Evolutionary conservation across 345 rosid species (phyloP).

Genomic region (Citrus mangshanensis): DNA sequence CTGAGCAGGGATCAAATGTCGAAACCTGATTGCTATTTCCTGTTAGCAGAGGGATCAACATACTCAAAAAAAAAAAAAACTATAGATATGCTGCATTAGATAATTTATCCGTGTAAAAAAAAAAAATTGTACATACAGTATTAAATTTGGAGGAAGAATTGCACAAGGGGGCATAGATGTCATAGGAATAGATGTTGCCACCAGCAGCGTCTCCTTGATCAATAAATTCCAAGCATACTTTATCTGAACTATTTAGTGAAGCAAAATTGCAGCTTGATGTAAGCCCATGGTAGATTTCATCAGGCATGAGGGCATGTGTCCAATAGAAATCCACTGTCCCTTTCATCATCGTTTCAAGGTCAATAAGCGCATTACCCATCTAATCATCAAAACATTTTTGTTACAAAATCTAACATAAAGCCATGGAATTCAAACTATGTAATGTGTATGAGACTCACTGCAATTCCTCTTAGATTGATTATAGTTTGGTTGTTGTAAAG

Average conservation of each 20-base stretch:
- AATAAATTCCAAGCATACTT: background rate
- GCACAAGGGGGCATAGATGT: constrained; percentile 23
- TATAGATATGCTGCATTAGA: background rate
- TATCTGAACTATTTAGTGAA: background rate
- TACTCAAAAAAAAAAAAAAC: background rate
- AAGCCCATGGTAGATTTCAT: constrained; percentile 14
- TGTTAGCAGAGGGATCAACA: background rate
- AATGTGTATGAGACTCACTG: background rate
- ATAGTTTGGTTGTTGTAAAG: background rate
- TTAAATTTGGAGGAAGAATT: background rate
- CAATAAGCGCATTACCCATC: constrained; percentile 17
- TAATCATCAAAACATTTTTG: background rate
- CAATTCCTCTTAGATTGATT: constrained; percentile 10
- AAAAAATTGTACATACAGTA: background rate
- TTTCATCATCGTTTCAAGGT: constrained; percentile 8
- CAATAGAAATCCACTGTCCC: constrained; percentile 12
- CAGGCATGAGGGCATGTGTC: constrained; percentile 21
- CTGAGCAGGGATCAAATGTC: constrained; percentile 18
- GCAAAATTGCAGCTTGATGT: constrained; percentile 5
- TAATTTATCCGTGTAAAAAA: background rate
- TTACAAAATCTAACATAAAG: background rate
- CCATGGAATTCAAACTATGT: background rate
- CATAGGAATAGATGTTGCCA: constrained; percentile 13
- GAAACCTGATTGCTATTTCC: constrained; percentile 7
- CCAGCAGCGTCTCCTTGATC: background rate